Base-by-base conservation (phyloP, 768 basidiomycete species). In the Amanita thiersii region DNA sequence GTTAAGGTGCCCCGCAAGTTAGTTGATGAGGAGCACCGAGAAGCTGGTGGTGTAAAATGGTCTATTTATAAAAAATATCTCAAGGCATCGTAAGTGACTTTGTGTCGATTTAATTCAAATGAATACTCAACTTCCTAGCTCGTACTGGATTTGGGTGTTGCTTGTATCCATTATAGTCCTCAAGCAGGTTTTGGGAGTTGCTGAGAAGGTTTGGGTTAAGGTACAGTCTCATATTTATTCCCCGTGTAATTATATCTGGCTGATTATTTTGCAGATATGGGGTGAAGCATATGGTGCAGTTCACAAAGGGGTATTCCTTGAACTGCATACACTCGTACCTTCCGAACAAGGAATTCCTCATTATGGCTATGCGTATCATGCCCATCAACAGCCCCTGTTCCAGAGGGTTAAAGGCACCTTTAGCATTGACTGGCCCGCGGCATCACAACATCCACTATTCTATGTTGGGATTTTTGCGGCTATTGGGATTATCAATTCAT, bases 31-130 rank as follows among this genome's bases (percentile, higher is more conserved):
- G 88, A 92, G 53, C 81, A 87, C 45, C 58, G 88, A 32, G 85
- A 86, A 47, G 70, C 71, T 1, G 91, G 90, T 0, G 78, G 81
- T 26, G 89, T 93, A 20, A 87, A 86, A 52, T 89, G 86, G 83
- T 59, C 63, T 1, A 69, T 81, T 23, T 81, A 81, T 44, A 72
- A 77, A 8, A 65, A 73, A 4, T 87, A 92, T 52, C 54, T 90
- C 45, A 69, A 76, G 55, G 82, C 79, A 12, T 81, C 83, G 80
- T 84, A 46, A 35, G 78, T 71, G 3, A 5, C 20, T 37, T 15
- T 9, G 19, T 25, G 14, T 46, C 24, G 24, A 15, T 8, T 41
- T n/a, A n/a, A n/a, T n/a, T n/a, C n/a, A n/a, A n/a, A n/a, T n/a
- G 15, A 18, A 32, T 20, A 44, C 12, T 9, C 25, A 10, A 5